Conservation (phyloP, 371 early-diverging fungal genomes). For the Syncephalis plumigaleata region DNA sequence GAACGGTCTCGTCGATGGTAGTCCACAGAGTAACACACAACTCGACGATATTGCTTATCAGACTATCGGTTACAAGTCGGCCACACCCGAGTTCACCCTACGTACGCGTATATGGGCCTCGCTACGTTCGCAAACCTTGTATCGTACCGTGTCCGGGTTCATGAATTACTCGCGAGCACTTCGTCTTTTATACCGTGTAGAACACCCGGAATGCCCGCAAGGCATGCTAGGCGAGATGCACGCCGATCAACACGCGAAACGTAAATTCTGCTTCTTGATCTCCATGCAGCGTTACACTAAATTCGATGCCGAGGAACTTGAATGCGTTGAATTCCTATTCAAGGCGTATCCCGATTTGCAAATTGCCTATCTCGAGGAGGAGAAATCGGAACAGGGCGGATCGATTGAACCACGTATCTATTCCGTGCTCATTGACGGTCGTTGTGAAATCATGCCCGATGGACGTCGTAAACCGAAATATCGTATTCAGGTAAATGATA, state of each 20-base stretch:
- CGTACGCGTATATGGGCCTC: constrained; percentile 86
- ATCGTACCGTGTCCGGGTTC: constrained; percentile 75
- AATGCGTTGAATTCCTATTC: constrained; percentile 60
- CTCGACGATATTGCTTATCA: constrained; percentile 68
- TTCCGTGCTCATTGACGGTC: constrained; percentile 60
- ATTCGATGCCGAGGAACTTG: constrained; percentile 56
- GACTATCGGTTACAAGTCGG: constrained; percentile 65
- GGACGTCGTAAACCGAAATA: constrained; percentile 56
- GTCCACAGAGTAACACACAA: constrained; percentile 22
- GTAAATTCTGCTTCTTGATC: constrained; percentile 73
- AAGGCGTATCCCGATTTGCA: constrained; percentile 62
- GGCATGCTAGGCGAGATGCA: constrained; percentile 45
- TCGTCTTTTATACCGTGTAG: constrained; percentile 61
- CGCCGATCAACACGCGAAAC: constrained; percentile 37
- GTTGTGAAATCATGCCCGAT: constrained; percentile 34
- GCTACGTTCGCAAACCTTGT: constrained; percentile 71
- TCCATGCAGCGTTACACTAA: constrained; percentile 78
- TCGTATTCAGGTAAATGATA: constrained; percentile 25
- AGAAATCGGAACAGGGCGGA: constrained; percentile 19
- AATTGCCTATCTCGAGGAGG: constrained; percentile 69
- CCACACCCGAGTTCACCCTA: constrained; percentile 63
- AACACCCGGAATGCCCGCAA: constrained; percentile 57
- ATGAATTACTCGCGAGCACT: constrained; percentile 81
- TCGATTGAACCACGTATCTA: constrained; percentile 37
- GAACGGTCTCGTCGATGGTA: constrained; percentile 8